These are phyloP conservation scores for Auriscalpium vulgare DNA, from an alignment of 768 basidiomycete species.

Conservation along the genomic window DNA sequence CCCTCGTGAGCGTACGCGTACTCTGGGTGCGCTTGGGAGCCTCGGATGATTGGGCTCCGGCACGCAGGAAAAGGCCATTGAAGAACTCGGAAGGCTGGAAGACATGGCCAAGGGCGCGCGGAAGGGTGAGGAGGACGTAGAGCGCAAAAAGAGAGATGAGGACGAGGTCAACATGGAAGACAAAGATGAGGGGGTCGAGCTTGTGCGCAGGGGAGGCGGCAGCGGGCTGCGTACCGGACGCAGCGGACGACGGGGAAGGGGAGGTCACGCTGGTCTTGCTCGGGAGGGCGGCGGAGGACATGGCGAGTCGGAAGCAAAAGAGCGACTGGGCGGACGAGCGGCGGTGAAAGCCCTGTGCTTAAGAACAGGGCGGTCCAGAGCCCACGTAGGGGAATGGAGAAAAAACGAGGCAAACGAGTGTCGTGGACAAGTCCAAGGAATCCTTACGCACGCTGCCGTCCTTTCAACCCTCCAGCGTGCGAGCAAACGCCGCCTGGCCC, in stretches of 20 bases:
- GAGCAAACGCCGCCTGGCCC: no score
- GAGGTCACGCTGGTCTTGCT: background rate
- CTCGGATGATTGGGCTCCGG: background rate
- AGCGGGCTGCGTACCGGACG: background rate
- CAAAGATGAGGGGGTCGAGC: background rate
- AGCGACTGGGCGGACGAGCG: background rate
- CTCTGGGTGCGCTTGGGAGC: background rate
- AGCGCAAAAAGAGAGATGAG: slow-evolving; percentile 7
- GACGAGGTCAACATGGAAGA: slow-evolving; percentile 9
- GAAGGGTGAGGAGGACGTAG: slow-evolving; percentile 11
- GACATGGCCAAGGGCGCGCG: slow-evolving; percentile 8
- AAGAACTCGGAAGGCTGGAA: slow-evolving; percentile 11
- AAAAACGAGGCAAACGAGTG: background rate
- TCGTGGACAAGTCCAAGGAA: background rate
- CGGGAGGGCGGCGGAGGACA: background rate
- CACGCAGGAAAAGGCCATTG: slow-evolving; percentile 9
- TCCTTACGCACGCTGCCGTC: no score
- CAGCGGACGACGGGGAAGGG: background rate
- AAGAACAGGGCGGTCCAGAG: background rate
- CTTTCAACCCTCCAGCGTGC: no score
- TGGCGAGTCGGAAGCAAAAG: background rate
- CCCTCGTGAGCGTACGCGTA: background rate
- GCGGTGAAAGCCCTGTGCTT: background rate
- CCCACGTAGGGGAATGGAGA: background rate
- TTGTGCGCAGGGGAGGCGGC: background rate